Evolutionary conservation across 2,329 filamentous ascomycete genomes (phyloP), one percentile per base, ranked within the genome.

Genomic region (Coleophoma crateriformis): DNA sequence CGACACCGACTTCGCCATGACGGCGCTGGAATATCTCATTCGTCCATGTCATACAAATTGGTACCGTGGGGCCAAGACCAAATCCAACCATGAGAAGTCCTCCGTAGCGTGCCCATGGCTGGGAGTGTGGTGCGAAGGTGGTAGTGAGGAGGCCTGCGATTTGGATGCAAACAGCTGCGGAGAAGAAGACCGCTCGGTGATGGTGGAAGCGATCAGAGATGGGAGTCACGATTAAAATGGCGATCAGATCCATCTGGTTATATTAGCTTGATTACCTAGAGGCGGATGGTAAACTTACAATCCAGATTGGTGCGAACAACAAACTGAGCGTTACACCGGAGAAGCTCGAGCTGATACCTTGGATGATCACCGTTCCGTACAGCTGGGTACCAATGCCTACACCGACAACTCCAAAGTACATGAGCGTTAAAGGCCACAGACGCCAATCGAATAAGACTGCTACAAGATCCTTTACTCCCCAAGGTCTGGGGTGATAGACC

Each of bases 341-440:
- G 51, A 95, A 82, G 0, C 71, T 70, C 0, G 88, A 81, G 63
- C 91, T 83, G 62, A 94, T 94, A 10, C 83, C 81, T 14, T 80
- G 77, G 60, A 96, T 94, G 60, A 96, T 95, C 56, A 95, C 82
- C 3, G 85, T 92, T 33, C 87, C 88, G 63, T 96, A 96, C 43
- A 88, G 81, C 69, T 95, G 90, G 1, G 89, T 90, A 41, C 90
- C 90, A 54, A 95, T 95, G 8, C 90, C 90, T 3, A 95, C 90
- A 19, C 90, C 90, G 1, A 96, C 90, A 3, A 96, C 90, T 17
- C 90, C 90, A 70, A 96, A 95, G 70, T 96, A 96, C 90, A 96
- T 96, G 47, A 95, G 64, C 1, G 85, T 77, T 57, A 96, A 69
- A 1, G 90, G 90, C 87, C 89, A 96, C 15, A 95, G 75, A 3